These are phyloP conservation scores for Pseudocercospora eumusae DNA, from an alignment of 2,329 filamentous ascomycete genomes.

Conservation along the genomic window DNA sequence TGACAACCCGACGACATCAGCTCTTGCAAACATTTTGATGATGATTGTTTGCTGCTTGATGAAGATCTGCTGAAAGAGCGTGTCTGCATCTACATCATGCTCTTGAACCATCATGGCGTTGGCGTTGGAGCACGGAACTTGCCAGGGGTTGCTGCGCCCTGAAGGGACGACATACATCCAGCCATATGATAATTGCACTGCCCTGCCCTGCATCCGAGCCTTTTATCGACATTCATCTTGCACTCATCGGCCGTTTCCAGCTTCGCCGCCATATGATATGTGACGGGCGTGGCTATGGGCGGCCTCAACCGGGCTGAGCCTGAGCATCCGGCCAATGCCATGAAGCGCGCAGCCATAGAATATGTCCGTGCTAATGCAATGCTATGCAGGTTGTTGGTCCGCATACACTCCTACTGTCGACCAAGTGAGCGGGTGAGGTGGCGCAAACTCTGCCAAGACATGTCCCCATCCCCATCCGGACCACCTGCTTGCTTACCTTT, in stretches of 20 bases:
- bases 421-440: too few species aligned
- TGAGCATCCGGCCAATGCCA: too few species aligned
- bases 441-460: background rate
- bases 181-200: too few species aligned
- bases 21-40: too few species aligned
- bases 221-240: background rate
- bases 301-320: background rate
- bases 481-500: background rate
- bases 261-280: background rate
- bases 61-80: background rate
- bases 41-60: background rate
- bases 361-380: background rate
- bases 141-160: background rate
- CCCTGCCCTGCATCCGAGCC: background rate
- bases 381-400: background rate
- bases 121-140: background rate
- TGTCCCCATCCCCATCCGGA: background rate
- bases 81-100: background rate
- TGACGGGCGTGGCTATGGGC: background rate
- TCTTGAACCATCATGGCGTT: background rate
- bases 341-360: background rate
- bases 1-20: background rate
- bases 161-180: background rate
- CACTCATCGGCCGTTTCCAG: background rate
- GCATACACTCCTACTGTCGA: too few species aligned